phyloP scores from a whole-genome alignment of 2,329 filamentous ascomycete species.

The Thelonectria olida region DNA sequence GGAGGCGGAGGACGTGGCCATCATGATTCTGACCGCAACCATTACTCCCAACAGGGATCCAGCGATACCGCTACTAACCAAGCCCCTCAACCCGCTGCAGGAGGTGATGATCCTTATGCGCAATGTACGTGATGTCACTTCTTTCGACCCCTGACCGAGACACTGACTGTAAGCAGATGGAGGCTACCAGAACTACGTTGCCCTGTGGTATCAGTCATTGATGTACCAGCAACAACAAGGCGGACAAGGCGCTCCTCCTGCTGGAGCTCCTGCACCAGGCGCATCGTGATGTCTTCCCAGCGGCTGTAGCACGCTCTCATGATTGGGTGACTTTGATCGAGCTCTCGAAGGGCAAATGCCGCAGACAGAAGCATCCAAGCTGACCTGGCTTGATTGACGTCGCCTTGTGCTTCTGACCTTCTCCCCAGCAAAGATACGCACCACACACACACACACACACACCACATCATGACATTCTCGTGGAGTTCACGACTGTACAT shows the following conservation, averaged over 20 bases:
- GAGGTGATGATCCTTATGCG: constrained; percentile 76
- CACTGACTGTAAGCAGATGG: constrained; percentile 64
- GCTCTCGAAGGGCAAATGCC: constrained; percentile 35
- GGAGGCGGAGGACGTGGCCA: constrained; percentile 53
- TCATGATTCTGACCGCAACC: constrained; percentile 65
- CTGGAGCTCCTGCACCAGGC: constrained; percentile 48
- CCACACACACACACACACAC: not conserved
- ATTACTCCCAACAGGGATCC: constrained; percentile 58
- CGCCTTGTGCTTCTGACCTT: constrained; percentile 39
- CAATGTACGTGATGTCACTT: constrained; percentile 64
- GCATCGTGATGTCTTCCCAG: constrained; percentile 46
- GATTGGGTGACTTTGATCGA: constrained; percentile 47
- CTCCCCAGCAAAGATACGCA: constrained; percentile 34
- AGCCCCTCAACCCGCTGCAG: constrained; percentile 54
- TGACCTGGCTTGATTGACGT: constrained; percentile 47
- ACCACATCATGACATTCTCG: constrained; percentile 40
- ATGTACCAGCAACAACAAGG: constrained; percentile 55
- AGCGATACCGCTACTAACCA: constrained; percentile 53
- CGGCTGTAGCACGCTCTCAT: constrained; percentile 37
- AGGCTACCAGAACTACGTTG: constrained; percentile 82
- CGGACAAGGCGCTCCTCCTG: constrained; percentile 48
- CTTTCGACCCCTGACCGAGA: not conserved
- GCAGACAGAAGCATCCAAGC: constrained; percentile 39
- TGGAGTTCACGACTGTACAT: constrained; percentile 46
- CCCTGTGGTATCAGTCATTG: constrained; percentile 81